These are phyloP conservation scores for Colletotrichum sansevieriae DNA, from an alignment of 2,329 filamentous ascomycete genomes.

Conservation along the genomic window DNA sequence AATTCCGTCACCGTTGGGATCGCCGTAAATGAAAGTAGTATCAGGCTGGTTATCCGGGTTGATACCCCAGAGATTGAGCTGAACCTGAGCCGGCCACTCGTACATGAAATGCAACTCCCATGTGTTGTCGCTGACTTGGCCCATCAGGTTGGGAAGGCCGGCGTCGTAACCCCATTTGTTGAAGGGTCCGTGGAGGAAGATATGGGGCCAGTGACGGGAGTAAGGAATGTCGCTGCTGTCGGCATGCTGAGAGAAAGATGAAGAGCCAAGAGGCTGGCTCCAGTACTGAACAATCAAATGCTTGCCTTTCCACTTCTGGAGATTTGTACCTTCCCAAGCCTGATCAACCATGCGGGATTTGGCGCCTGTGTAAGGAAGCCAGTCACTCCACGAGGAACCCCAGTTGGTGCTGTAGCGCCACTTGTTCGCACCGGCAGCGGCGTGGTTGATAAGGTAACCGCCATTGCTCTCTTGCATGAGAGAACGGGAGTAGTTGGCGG, in stretches of 20 bases:
- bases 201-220: conserved; percentile 68
- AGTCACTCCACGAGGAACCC: conserved; percentile 70
- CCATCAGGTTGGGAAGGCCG: conserved; percentile 51
- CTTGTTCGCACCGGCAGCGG: conserved; percentile 71
- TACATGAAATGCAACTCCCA: conserved; percentile 73
- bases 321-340: conserved; percentile 69
- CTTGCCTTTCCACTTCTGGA: conserved; percentile 71
- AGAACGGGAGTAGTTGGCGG: conserved; percentile 64
- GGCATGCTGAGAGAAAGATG: conserved; percentile 70
- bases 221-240: conserved; percentile 56
- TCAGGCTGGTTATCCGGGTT: conserved; percentile 73
- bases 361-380: conserved; percentile 67
- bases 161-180: conserved; percentile 75
- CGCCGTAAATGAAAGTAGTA: conserved; percentile 69
- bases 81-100: conserved; percentile 73
- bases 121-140: conserved; percentile 57
- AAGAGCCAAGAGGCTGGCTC: conserved; percentile 69
- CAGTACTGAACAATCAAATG: conserved; percentile 75
- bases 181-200: conserved; percentile 72
- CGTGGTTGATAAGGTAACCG: conserved; percentile 65
- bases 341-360: conserved; percentile 61
- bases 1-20: conserved; percentile 72
- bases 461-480: conserved; percentile 58
- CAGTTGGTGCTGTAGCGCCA: conserved; percentile 74
- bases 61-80: conserved; percentile 77